phyloP scores from a whole-genome alignment of 75 land plant species.

The Pinus albicaulis region DNA sequence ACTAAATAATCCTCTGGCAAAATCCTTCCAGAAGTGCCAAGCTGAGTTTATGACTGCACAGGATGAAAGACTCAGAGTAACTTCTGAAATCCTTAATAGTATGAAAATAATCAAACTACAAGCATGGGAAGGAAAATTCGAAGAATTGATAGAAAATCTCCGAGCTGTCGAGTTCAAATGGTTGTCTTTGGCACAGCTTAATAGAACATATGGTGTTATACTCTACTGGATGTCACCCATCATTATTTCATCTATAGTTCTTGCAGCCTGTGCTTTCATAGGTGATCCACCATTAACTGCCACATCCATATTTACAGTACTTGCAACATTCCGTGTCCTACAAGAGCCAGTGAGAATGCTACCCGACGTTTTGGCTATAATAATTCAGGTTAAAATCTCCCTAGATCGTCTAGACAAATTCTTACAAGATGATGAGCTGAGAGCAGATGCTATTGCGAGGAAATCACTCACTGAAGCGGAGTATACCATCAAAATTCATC shows the following conservation, averaged over 20 bases:
- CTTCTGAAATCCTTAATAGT: constrained; percentile 65
- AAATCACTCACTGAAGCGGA: neutral
- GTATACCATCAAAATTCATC: constrained; percentile 24
- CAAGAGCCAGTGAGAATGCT: constrained; percentile 67
- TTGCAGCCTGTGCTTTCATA: constrained; percentile 37
- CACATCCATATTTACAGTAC: constrained; percentile 56
- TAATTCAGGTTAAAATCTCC: constrained; percentile 77
- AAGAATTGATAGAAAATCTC: constrained; percentile 25
- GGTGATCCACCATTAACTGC: constrained; percentile 47
- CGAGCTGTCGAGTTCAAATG: constrained; percentile 62
- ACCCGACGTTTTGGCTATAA: constrained; percentile 56
- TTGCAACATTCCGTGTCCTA: constrained; percentile 56
- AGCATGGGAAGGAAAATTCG: constrained; percentile 84
- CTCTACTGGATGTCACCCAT: constrained; percentile 79
- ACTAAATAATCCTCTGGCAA: constrained; percentile 57
- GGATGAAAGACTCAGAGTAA: constrained; percentile 59
- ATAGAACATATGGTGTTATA: constrained; percentile 30
- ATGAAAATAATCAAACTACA: constrained; percentile 86
- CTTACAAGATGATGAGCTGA: constrained; percentile 68
- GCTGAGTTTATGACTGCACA: constrained; percentile 49
- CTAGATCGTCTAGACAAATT: constrained; percentile 60
- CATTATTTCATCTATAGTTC: constrained; percentile 43
- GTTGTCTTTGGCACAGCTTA: constrained; percentile 41
- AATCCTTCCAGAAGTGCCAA: constrained; percentile 46
- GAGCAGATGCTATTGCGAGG: constrained; percentile 25